Conservation (phyloP, 345 rosid species). For the Viola odorata region DNA sequence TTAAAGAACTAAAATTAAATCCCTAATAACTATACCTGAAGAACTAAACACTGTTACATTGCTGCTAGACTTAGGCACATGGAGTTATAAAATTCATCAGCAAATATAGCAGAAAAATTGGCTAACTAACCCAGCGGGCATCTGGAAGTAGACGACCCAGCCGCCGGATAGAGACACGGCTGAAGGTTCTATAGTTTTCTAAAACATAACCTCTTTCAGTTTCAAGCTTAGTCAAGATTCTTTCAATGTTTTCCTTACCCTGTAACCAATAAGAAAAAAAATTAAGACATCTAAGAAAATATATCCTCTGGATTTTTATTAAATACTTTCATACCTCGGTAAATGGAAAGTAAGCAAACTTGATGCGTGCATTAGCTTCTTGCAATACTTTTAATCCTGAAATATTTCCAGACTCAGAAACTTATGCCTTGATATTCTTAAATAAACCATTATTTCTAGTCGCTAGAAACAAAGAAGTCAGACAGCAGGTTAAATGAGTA, state of each 20-base stretch:
- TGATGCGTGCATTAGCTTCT: slow-evolving; percentile 65
- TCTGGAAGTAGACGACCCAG: slow-evolving; percentile 87
- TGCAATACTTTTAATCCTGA: slow-evolving; percentile 32
- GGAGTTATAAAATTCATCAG: neutral
- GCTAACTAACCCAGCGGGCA: slow-evolving; percentile 63
- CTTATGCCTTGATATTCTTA: too few species aligned
- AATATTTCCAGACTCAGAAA: neutral
- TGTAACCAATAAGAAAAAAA: slow-evolving; percentile 18
- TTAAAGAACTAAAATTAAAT: too few species aligned
- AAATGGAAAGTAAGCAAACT: slow-evolving; percentile 62
- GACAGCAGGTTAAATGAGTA: neutral
- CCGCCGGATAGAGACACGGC: slow-evolving; percentile 58
- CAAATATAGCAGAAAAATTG: neutral
- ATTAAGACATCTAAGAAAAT: neutral
- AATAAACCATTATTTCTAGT: neutral
- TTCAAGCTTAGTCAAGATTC: slow-evolving; percentile 45
- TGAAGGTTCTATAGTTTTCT: slow-evolving; percentile 44
- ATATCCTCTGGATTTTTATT: neutral
- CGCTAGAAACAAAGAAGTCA: neutral
- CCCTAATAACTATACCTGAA: too few species aligned
- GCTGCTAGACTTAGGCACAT: neutral
- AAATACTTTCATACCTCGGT: slow-evolving; percentile 36
- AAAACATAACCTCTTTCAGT: slow-evolving; percentile 36
- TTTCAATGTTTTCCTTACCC: slow-evolving; percentile 67
- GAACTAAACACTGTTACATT: too few species aligned